Percentiles rank a stretch among this genome's conserved stretches.
phyloP scores from a whole-genome alignment of 305 asterid genomes.

The Ruellia speciosa region DNA sequence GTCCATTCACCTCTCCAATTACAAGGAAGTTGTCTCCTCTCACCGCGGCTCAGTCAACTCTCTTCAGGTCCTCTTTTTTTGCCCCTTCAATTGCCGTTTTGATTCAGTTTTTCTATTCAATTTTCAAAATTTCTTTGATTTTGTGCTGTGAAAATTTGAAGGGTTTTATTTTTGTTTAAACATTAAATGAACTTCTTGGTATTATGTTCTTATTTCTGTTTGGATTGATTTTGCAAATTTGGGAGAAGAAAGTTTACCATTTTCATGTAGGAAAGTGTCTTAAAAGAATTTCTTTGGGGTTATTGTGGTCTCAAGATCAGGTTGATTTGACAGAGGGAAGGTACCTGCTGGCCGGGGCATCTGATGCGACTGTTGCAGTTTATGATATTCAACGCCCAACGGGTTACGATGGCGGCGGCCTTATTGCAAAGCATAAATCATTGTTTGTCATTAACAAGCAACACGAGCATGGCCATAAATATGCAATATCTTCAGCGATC shows the following conservation, averaged over 20 bases:
- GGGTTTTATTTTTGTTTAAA: too few relatives aligned
- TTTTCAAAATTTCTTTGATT: too few relatives aligned
- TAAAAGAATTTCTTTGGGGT: constrained; percentile 30
- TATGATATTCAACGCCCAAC: constrained; percentile 77
- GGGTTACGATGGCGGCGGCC: constrained; percentile 46
- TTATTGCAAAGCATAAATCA: constrained; percentile 66
- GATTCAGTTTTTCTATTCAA: too few relatives aligned
- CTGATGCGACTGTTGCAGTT: constrained; percentile 89
- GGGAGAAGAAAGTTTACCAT: constrained; percentile 18
- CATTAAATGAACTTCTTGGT: not conserved
- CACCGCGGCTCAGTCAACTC: constrained; percentile 88
- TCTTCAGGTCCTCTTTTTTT: constrained; percentile 53
- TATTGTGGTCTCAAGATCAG: constrained; percentile 64
- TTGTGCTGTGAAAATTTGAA: too few relatives aligned
- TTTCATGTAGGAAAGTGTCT: constrained; percentile 21
- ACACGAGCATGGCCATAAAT: constrained; percentile 74
- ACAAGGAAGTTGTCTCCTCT: constrained; percentile 77
- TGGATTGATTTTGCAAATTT: not conserved
- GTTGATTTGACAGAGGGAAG: constrained; percentile 98
- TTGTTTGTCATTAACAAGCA: constrained; percentile 67
- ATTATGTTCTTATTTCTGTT: too few relatives aligned
- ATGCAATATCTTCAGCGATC: constrained; percentile 68
- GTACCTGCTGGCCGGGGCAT: constrained; percentile 73
- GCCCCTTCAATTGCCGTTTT: not conserved
- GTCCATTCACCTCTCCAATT: constrained; percentile 76